These are phyloP conservation scores for Hamamelis virginiana DNA, from an alignment of 164 flowering plant species.

Conservation along the genomic window DNA sequence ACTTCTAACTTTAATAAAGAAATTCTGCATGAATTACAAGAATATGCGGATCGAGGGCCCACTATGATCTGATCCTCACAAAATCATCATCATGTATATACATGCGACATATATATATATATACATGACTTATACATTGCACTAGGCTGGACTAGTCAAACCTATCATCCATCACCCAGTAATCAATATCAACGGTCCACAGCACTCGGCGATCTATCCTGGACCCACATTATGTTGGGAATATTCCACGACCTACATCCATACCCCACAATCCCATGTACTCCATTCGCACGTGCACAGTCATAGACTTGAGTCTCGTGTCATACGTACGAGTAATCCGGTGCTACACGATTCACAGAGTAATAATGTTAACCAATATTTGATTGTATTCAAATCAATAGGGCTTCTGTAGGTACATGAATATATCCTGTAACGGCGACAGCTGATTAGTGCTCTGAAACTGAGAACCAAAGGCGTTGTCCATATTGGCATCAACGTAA, in stretches of 20 bases:
- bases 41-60: too few species aligned
- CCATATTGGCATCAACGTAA: conserved; percentile 40
- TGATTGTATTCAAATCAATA: conserved; percentile 19
- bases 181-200: too few species aligned
- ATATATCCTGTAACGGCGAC: conserved; percentile 59
- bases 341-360: too few species aligned
- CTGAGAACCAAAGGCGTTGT: conserved; percentile 16
- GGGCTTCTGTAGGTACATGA: conserved; percentile 53
- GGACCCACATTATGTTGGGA: neutral
- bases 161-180: too few species aligned
- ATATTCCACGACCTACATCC: neutral
- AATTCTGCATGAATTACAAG: too few species aligned
- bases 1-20: too few species aligned
- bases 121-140: too few species aligned
- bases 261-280: neutral
- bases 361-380: neutral
- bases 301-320: conserved; percentile 51
- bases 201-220: neutral
- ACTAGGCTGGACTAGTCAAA: too few species aligned
- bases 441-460: conserved; percentile 29
- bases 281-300: conserved; percentile 29
- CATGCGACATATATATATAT: too few species aligned
- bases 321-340: conserved; percentile 13
- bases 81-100: too few species aligned
- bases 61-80: too few species aligned